Evolutionary conservation across 2,329 filamentous ascomycete species (phyloP).

Genomic region (Neonectria faginata): DNA sequence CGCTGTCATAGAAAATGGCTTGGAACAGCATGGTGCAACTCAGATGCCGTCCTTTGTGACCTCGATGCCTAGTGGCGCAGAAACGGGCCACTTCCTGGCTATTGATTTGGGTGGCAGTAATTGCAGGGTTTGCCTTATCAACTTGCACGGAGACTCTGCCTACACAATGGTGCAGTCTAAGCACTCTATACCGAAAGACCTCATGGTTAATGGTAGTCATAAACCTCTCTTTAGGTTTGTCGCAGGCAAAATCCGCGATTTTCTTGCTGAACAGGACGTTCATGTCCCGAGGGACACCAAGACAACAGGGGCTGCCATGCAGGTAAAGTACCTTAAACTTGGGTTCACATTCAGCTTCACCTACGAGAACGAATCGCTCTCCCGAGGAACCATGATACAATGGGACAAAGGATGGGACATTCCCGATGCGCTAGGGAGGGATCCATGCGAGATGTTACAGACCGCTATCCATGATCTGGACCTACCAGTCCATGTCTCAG

Average conservation of each 20-base stretch:
- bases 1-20: neutral
- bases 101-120: conserved; percentile 53
- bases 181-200: conserved; percentile 1
- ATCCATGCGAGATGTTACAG: conserved; percentile 21
- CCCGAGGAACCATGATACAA: conserved; percentile 10
- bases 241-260: conserved; percentile 1
- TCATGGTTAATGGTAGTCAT: conserved; percentile 16
- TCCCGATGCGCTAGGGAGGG: conserved; percentile 12
- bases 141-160: conserved; percentile 68
- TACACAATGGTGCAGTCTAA: conserved; percentile 69
- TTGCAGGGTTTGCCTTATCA: conserved; percentile 49
- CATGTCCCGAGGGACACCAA: neutral
- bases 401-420: conserved; percentile 26
- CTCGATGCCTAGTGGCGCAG: conserved; percentile 14
- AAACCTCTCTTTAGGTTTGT: conserved; percentile 19
- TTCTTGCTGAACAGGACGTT: neutral
- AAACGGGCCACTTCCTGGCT: conserved; percentile 36
- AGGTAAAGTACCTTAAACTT: neutral
- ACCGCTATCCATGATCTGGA: conserved; percentile 8
- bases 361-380: conserved; percentile 13
- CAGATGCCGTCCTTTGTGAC: conserved; percentile 24
- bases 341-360: conserved; percentile 25
- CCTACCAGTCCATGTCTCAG: conserved; percentile 15
- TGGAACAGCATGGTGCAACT: conserved; percentile 4
- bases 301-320: neutral